Conservation (phyloP, 352 stramenopile genomes). For the Thalassiosira livingstoniorum region DNA sequence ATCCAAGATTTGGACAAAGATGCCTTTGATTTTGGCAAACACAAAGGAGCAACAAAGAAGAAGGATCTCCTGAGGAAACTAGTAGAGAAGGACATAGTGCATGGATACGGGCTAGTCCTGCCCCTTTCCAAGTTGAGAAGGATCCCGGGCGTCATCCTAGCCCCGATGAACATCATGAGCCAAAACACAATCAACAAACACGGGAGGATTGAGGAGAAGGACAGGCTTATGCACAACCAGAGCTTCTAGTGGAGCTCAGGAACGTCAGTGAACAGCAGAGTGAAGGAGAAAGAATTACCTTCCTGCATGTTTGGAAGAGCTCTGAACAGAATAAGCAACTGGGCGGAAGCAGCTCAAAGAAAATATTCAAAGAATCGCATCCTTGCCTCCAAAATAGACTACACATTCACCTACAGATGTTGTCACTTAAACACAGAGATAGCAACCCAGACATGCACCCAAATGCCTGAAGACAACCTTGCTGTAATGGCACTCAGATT, state of each 20-base stretch:
- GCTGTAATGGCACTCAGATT: not conserved
- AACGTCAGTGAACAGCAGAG: conserved; percentile 27
- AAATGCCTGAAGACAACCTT: not conserved
- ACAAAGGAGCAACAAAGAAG: not conserved
- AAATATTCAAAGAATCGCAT: conserved; percentile 24
- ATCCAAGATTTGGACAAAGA: not conserved
- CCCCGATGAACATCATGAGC: conserved; percentile 9
- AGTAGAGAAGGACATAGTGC: not conserved
- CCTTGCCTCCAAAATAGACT: conserved; percentile 14
- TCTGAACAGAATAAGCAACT: conserved; percentile 13
- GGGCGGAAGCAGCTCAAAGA: not conserved
- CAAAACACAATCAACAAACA: conserved; percentile 33
- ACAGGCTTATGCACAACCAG: conserved; percentile 37
- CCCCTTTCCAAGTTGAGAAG: not conserved
- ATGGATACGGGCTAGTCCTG: not conserved
- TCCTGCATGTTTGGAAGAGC: conserved; percentile 22
- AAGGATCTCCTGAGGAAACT: not conserved
- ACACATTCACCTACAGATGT: not conserved
- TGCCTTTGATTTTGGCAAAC: not conserved
- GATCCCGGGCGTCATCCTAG: not conserved
- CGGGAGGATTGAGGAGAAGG: conserved; percentile 17
- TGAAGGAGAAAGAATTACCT: not conserved
- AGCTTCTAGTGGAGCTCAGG: conserved; percentile 22
- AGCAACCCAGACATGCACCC: conserved; percentile 7
- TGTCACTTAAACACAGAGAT: not conserved